These are phyloP conservation scores for Pistacia atlantica DNA, from an alignment of 345 rosid genomes.

Conservation along the genomic window DNA sequence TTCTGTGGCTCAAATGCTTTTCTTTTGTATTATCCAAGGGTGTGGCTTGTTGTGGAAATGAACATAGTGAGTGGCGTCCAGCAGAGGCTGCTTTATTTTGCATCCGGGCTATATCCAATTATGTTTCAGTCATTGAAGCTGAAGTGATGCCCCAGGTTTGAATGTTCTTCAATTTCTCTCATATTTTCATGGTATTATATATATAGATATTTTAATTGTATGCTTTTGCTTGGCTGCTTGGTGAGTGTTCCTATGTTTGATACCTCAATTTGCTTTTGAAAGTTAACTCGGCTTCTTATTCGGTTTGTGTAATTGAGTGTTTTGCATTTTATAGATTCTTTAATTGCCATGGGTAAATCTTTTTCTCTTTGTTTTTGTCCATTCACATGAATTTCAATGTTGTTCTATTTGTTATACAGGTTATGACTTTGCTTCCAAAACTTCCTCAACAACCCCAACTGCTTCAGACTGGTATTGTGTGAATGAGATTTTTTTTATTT, in stretches of 20 bases:
- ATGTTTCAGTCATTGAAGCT: slow-evolving; percentile 77
- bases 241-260: slow-evolving; percentile 5
- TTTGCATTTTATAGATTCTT: not conserved
- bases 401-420: slow-evolving; percentile 38
- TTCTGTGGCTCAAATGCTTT: slow-evolving; percentile 11
- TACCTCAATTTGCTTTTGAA: not conserved
- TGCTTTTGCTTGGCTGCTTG: not conserved
- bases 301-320: slow-evolving; percentile 2
- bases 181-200: not conserved
- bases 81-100: slow-evolving; percentile 98
- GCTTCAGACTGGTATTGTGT: slow-evolving; percentile 79
- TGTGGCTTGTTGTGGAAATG: slow-evolving; percentile 68
- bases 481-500: not conserved
- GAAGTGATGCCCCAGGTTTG: slow-evolving; percentile 94
- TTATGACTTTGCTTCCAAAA: slow-evolving; percentile 82
- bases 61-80: slow-evolving; percentile 76
- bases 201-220: not conserved
- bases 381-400: not conserved
- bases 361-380: not conserved
- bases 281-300: not conserved
- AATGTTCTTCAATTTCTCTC: slow-evolving; percentile 8
- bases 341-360: not conserved
- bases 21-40: slow-evolving; percentile 51
- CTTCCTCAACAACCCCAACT: slow-evolving; percentile 90
- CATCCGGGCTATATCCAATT: slow-evolving; percentile 83